Evolutionary conservation across 2,329 filamentous ascomycete species (phyloP).

Genomic region (Monosporascus sp.): DNA sequence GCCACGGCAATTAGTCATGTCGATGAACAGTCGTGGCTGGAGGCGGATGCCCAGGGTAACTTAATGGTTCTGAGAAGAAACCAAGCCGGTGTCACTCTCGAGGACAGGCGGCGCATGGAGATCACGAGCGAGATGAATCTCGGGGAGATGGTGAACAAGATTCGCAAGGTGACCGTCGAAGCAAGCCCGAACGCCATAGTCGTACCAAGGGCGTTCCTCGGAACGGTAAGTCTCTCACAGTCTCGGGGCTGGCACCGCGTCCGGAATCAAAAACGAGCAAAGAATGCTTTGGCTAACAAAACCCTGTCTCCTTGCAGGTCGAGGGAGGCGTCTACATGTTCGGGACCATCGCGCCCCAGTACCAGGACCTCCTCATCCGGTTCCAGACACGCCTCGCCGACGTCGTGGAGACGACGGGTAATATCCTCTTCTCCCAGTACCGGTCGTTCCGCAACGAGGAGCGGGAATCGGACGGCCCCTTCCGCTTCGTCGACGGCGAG

Average conservation of each 20-base stretch:
- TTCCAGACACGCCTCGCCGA: constrained; percentile 69
- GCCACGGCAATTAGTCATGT: constrained; percentile 71
- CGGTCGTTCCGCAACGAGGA: constrained; percentile 75
- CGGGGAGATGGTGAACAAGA: constrained; percentile 90
- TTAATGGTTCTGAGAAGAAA: constrained; percentile 76
- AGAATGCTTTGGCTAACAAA: constrained; percentile 11
- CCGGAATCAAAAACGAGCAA: neutral
- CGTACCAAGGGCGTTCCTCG: constrained; percentile 78
- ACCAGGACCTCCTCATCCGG: constrained; percentile 75
- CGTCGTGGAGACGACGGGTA: constrained; percentile 62
- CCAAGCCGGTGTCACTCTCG: constrained; percentile 62
- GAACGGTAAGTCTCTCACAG: constrained; percentile 59
- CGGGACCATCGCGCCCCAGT: constrained; percentile 65
- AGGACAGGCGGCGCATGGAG: constrained; percentile 66
- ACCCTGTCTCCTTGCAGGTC: constrained; percentile 48
- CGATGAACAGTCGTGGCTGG: constrained; percentile 69
- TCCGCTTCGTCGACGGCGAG: constrained; percentile 88
- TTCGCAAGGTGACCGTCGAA: constrained; percentile 67
- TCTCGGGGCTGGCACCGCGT: neutral
- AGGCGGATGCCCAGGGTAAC: constrained; percentile 85
- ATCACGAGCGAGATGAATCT: constrained; percentile 77
- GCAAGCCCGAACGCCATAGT: constrained; percentile 62
- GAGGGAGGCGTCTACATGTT: constrained; percentile 92
- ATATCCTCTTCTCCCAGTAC: constrained; percentile 71
- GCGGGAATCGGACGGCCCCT: constrained; percentile 67